Base-by-base conservation (phyloP, 2,329 filamentous ascomycete species). In the Colletotrichum sp. region DNA sequence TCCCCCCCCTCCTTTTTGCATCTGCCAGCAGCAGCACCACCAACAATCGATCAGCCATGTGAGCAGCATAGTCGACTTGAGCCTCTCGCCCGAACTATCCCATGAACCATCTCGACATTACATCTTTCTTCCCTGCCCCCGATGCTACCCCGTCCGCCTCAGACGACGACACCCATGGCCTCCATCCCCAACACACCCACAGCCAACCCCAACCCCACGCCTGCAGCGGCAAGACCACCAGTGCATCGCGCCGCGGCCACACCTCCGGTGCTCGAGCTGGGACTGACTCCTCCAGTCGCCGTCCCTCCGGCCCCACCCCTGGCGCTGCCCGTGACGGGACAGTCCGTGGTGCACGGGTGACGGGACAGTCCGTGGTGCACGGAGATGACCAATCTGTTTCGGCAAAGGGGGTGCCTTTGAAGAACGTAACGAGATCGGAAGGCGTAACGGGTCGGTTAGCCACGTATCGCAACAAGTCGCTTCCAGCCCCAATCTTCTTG, bases 301-400 rank as follows among this genome's bases (percentile, higher is more conserved):
- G 69, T 52, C 4, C 34, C 43, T 9, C 56, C 60, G 34, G 66
- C 39, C 52, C 64, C 70, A 27, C 68, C 60, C 16, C 61, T 36
- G 30, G 65, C 60, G 34, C 56, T 65, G 52, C 66, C 82, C 2
- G 82, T 80, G 16, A 82, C 82, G 5, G 84, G 83, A 65, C 87
- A 88, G 71, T 81, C 77, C 8, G 76, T 77, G 0, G 85, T 86
- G 73, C 87, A 89, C 0, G 87, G 68, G 58, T 5, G 18, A 16
- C 69, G 5, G 84, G 83, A 65, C 87, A 88, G 71, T 81, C 77
- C 8, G 76, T 77, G 0, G 85, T 86, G 73, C 87, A 89, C 0
- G 87, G n/a, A n/a, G 68, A 66, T 5, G 18, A 16, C 69, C 69
- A 71, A 34, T 71, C 61, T 0, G 43, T 30, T 4, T 62, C 52